Percentiles rank a stretch among this genome's conserved stretches.
Conservation (phyloP, 2,329 filamentous ascomycete species). For the Pseudogymnoascus sp. region DNA sequence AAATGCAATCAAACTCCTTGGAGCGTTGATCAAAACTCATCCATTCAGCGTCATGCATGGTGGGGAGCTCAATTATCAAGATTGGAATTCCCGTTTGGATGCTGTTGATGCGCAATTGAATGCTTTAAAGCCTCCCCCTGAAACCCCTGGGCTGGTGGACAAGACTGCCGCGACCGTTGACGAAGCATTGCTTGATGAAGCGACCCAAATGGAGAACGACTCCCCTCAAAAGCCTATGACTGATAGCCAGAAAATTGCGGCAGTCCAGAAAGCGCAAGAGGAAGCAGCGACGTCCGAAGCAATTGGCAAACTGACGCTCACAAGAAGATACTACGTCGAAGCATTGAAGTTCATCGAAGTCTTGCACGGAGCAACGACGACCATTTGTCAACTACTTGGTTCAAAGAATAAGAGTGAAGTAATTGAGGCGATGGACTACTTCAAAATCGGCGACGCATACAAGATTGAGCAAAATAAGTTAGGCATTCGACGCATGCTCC, state of each 20-base stretch:
- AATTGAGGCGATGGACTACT: constrained; percentile 98
- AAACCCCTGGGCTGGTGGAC: constrained; percentile 61
- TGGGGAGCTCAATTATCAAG: constrained; percentile 71
- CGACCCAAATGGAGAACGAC: constrained; percentile 63
- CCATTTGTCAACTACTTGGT: constrained; percentile 78
- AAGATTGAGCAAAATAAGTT: constrained; percentile 88
- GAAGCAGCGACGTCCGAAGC: constrained; percentile 84
- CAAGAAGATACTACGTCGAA: constrained; percentile 85
- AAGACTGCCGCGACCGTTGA: constrained; percentile 64
- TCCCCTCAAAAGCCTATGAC: constrained; percentile 66
- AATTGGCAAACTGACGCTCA: constrained; percentile 78
- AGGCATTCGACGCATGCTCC: constrained; percentile 90
- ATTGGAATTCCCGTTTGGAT: constrained; percentile 77
- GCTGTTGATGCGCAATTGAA: constrained; percentile 76
- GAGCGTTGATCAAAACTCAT: constrained; percentile 82
- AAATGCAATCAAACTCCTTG: constrained; percentile 89
- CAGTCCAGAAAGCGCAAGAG: constrained; percentile 70
- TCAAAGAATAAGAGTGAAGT: constrained; percentile 98
- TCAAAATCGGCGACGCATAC: constrained; percentile 90
- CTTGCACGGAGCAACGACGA: constrained; percentile 70
- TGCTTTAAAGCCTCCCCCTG: constrained; percentile 68
- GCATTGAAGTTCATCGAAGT: constrained; percentile 90
- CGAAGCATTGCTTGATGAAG: constrained; percentile 73
- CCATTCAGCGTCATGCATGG: constrained; percentile 90
- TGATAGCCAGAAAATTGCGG: constrained; percentile 67